Conservation (phyloP, 345 rosid genomes). For the Euclidium syriacum region DNA sequence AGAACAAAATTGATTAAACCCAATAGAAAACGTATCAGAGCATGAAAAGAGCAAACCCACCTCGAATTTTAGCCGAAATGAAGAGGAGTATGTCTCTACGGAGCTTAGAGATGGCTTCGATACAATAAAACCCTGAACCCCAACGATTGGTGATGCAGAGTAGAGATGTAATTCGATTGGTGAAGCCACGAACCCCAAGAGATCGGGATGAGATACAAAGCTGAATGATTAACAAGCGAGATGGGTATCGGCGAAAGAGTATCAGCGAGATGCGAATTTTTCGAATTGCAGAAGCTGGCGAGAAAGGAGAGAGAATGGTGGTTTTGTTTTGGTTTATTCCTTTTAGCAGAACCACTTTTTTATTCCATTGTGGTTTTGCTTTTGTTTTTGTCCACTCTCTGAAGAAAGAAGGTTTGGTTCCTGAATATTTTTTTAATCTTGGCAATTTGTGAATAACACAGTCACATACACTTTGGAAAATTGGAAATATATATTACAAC, state of each 20-base stretch:
- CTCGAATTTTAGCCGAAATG: not conserved
- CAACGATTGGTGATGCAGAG: not conserved
- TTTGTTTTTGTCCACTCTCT: conserved; percentile 31
- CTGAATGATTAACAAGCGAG: not conserved
- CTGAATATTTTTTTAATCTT: conserved; percentile 3
- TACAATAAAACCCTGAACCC: conserved; percentile 26
- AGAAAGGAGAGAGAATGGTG: conserved; percentile 26
- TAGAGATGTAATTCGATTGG: conserved; percentile 6
- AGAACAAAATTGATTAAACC: not conserved
- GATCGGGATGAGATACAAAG: not conserved
- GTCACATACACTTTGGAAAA: conserved; percentile 23
- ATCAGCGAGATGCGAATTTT: conserved; percentile 21
- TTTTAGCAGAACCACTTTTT: conserved; percentile 12
- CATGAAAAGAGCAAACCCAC: conserved; percentile 16
- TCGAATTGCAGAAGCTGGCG: conserved; percentile 22
- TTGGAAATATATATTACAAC: not conserved
- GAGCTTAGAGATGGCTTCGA: not conserved
- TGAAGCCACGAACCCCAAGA: not conserved
- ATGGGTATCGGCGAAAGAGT: conserved; percentile 11
- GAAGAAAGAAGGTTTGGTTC: conserved; percentile 13
- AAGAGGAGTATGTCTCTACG: not conserved
- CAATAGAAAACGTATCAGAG: not conserved
- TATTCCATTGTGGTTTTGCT: conserved; percentile 26
- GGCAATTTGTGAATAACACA: conserved; percentile 25
- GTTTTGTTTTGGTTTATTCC: not conserved